These are phyloP conservation scores for Phytophthora europaea DNA, from an alignment of 352 stramenopile species.

Conservation along the genomic window DNA sequence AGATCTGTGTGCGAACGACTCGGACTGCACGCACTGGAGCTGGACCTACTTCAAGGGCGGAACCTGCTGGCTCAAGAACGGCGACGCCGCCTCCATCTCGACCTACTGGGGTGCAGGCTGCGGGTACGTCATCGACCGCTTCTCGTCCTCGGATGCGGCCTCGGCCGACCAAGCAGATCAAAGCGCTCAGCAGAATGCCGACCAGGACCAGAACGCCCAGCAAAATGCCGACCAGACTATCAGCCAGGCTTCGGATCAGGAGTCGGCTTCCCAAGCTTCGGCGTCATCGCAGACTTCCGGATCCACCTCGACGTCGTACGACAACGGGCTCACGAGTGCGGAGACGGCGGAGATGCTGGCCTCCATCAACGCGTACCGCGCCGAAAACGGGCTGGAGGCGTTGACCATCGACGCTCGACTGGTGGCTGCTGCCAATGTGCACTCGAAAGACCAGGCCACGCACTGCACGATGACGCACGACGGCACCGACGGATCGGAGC, in stretches of 20 bases:
- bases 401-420: conserved; percentile 57
- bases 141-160: conserved; percentile 28
- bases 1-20: conserved; percentile 44
- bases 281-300: conserved; percentile 17
- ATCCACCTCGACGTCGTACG: conserved; percentile 22
- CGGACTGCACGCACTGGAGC: conserved; percentile 51
- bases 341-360: conserved; percentile 57
- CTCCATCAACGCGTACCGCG: conserved; percentile 61
- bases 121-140: conserved; percentile 55
- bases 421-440: conserved; percentile 42
- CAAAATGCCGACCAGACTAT: conserved; percentile 16
- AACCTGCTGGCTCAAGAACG: conserved; percentile 63
- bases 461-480: conserved; percentile 60
- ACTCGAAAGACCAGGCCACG: conserved; percentile 57
- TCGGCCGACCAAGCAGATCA: conserved; percentile 20
- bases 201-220: background rate
- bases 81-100: conserved; percentile 19
- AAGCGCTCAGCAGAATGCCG: conserved; percentile 2
- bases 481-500: conserved; percentile 46
- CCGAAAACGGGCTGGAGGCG: conserved; percentile 41
- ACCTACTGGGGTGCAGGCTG: conserved; percentile 42
- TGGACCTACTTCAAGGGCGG: conserved; percentile 53
- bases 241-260: conserved; percentile 5
- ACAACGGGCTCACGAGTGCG: conserved; percentile 47
- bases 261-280: conserved; percentile 14